A percentile compares a stretch with the other conserved stretches of the same genome.
Evolutionary conservation across 805 yeast species (phyloP).

Genomic region (Wickerhamomyces rabaulensis): DNA sequence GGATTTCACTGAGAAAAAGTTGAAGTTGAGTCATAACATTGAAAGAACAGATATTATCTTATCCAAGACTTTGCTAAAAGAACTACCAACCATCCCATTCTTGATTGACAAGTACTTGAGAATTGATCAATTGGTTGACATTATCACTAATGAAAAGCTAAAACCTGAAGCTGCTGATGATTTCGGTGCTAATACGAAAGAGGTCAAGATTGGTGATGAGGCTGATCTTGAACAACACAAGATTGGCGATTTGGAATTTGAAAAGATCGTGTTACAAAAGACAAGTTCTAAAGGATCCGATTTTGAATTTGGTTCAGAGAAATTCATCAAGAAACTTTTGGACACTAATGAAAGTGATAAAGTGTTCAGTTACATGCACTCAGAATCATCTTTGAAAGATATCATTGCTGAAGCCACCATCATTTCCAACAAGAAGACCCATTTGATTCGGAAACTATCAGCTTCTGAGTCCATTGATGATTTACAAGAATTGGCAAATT

Average conservation of each 20-base stretch:
- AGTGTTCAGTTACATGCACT: slow-evolving; percentile 18
- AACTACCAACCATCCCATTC: slow-evolving; percentile 64
- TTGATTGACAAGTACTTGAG: slow-evolving; percentile 61
- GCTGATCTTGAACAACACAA: background rate
- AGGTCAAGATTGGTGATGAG: background rate
- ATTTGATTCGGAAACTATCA: slow-evolving; percentile 19
- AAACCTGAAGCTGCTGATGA: slow-evolving; percentile 16
- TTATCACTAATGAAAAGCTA: slow-evolving; percentile 28
- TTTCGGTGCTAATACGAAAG: background rate
- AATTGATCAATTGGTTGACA: slow-evolving; percentile 50
- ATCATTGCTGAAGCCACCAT: slow-evolving; percentile 19
- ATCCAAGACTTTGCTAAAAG: slow-evolving; percentile 47
- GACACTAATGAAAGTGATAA: slow-evolving; percentile 20
- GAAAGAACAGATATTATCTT: slow-evolving; percentile 50
- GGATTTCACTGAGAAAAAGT: slow-evolving; percentile 54
- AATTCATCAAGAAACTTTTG: slow-evolving; percentile 44
- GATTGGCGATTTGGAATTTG: slow-evolving; percentile 30
- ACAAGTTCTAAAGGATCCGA: slow-evolving; percentile 29
- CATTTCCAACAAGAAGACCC: slow-evolving; percentile 15
- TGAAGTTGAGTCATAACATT: slow-evolving; percentile 52
- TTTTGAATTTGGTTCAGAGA: slow-evolving; percentile 55
- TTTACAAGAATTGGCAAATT: slow-evolving; percentile 5
- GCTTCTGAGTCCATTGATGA: slow-evolving; percentile 15
- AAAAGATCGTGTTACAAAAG: slow-evolving; percentile 20
- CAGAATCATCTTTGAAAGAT: slow-evolving; percentile 19